Evolutionary conservation across 495 filamentous ascomycete genomes (phyloP).

Genomic region (Penicillium coffeae): DNA sequence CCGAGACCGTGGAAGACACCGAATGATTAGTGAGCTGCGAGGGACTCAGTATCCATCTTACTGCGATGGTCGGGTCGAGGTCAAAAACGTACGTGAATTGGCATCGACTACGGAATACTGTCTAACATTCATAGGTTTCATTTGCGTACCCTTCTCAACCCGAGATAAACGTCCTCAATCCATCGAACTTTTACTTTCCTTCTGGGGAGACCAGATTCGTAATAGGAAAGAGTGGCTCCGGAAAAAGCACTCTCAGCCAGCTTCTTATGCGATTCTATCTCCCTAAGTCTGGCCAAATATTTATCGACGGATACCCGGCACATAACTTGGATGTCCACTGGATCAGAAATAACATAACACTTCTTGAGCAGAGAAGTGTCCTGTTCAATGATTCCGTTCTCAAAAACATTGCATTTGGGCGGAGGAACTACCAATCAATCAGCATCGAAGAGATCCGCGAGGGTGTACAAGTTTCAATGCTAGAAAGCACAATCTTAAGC

Average conservation of each 20-base stretch:
- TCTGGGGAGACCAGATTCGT: conserved; percentile 75
- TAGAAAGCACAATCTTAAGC: conserved; percentile 65
- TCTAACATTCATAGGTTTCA: conserved; percentile 49
- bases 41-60: conserved; percentile 24
- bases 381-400: conserved; percentile 82
- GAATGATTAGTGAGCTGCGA: conserved; percentile 15
- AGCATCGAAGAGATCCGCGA: conserved; percentile 52
- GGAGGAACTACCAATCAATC: conserved; percentile 43
- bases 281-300: conserved; percentile 60
- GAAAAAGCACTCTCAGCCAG: conserved; percentile 86
- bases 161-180: conserved; percentile 55
- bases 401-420: conserved; percentile 77
- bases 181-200: conserved; percentile 62
- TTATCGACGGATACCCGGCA: conserved; percentile 64
- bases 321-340: conserved; percentile 61
- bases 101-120: neutral
- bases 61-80: conserved; percentile 63
- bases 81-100: conserved; percentile 58
- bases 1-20: conserved; percentile 16
- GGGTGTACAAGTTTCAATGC: conserved; percentile 57
- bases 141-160: conserved; percentile 83
- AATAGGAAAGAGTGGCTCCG: conserved; percentile 83
- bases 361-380: conserved; percentile 78
- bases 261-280: conserved; percentile 75
- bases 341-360: conserved; percentile 73